Evolutionary conservation across 2,329 filamentous ascomycete genomes (phyloP).

Genomic region (Bipolaris cookei): DNA sequence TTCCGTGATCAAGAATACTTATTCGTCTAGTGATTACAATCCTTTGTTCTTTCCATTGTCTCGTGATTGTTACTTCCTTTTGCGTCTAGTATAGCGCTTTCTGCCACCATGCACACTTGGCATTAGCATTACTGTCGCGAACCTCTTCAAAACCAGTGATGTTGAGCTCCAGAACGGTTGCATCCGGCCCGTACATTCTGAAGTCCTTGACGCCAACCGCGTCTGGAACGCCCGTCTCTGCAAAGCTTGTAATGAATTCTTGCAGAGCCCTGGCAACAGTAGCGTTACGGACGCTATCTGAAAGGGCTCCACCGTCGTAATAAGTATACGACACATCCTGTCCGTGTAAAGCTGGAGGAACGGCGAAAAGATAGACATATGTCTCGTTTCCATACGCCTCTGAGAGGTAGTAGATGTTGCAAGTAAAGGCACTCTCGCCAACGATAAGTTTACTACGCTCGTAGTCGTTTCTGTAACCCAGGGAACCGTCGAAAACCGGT

Average conservation of each 20-base stretch:
- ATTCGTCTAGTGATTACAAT: constrained; percentile 6
- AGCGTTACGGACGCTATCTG: constrained; percentile 32
- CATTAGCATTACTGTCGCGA: constrained; percentile 56
- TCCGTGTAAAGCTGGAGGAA: constrained; percentile 61
- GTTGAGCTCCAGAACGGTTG: constrained; percentile 54
- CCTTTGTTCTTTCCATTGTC: background rate
- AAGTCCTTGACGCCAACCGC: constrained; percentile 53
- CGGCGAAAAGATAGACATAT: constrained; percentile 60
- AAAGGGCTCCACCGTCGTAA: constrained; percentile 51
- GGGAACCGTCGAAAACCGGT: constrained; percentile 54
- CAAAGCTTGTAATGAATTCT: constrained; percentile 55
- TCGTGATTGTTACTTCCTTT: background rate
- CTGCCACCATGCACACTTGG: constrained; percentile 62
- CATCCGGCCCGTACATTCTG: constrained; percentile 54
- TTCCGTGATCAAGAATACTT: background rate
- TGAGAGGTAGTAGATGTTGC: constrained; percentile 61
- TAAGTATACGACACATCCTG: constrained; percentile 61
- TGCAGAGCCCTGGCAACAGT: constrained; percentile 54
- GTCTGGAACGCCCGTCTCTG: constrained; percentile 48
- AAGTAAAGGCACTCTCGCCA: constrained; percentile 56
- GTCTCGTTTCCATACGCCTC: constrained; percentile 56
- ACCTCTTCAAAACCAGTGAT: constrained; percentile 50
- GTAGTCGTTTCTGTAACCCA: constrained; percentile 56
- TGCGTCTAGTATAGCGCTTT: constrained; percentile 51
- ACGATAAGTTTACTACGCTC: constrained; percentile 52